Evolutionary conservation across 768 basidiomycete genomes (phyloP), one percentile per base, ranked within the genome.

Genomic region (Tylopilus vinaceipallidus): DNA sequence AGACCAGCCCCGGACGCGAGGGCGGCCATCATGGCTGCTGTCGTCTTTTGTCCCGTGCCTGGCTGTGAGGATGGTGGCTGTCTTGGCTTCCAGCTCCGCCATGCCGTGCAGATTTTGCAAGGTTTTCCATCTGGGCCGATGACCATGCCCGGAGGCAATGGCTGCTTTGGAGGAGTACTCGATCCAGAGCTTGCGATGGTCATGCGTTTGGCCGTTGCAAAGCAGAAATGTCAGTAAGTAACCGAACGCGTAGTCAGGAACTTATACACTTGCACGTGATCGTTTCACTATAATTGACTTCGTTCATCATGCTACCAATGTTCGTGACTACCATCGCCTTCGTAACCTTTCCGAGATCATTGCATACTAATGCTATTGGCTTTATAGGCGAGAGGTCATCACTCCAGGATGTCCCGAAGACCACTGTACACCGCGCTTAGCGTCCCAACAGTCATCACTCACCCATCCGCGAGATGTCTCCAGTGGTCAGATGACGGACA

Each of bases 91-190:
- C 84, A 90, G 60, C 81, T 71, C 22, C 85, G 81, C 68, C 89
- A 91, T 26, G 87, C 84, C 35, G 83, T 88, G 60, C 93, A 95
- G 24, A 90, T 83, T 72, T 92, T 95, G 77, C 95, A 98, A 1
- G 91, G 92, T 67, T 94, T 97, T 17, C 95, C 95, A 55, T 98
- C 91, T 12, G 91, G 88, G 1, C 91, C 94, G 56, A 98, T 71
- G 48, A 95, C 80, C 77, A 92, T 84, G 3, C 91, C 92, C 7
- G 90, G 87, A 1, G 89, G 87, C 24, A 87, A 62, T n/a, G 68
- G 10, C 5, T 50, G 33, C 45, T 55, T 69, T 36, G 53, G 20
- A 12, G 61, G 30, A 4, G 41, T 32, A 26, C 24, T 50, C 29
- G 60, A 47, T 32, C 33, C 50, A 19, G 47, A 9, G 34, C 29